These are phyloP conservation scores for Nothophytophthora sp. DNA, from an alignment of 352 stramenopile genomes.

Conservation along the genomic window DNA sequence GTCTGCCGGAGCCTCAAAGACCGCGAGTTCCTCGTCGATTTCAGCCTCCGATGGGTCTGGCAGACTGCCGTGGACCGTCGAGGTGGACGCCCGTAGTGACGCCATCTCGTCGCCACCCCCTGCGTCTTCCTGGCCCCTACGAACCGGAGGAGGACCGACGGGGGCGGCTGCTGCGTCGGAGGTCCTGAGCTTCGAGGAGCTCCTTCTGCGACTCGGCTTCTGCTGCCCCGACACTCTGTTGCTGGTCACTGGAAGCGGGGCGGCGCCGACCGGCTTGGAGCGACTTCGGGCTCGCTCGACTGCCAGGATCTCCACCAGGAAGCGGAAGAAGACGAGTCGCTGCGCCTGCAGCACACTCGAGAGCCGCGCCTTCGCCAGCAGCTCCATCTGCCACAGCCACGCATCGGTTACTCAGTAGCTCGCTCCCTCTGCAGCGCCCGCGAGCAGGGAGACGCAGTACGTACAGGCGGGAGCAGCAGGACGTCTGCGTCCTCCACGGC, in stretches of 20 bases:
- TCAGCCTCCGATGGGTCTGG: constrained; percentile 1
- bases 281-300: constrained; percentile 14
- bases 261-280: constrained; percentile 4
- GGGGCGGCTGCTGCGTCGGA: neutral
- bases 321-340: constrained; percentile 60
- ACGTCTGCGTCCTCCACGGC: constrained; percentile 13
- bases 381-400: constrained; percentile 44
- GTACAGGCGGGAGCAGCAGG: constrained; percentile 37
- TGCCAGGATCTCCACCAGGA: constrained; percentile 41
- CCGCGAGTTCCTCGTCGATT: neutral
- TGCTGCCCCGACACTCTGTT: neutral
- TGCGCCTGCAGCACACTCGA: constrained; percentile 53
- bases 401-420: too few species aligned
- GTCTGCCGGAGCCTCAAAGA: neutral
- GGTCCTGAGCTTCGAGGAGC: neutral
- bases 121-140: neutral
- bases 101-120: neutral
- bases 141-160: too few species aligned
- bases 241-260: too few species aligned
- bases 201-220: constrained; percentile 2
- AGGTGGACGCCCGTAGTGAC: neutral
- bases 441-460: neutral
- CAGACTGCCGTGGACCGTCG: constrained; percentile 11
- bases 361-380: constrained; percentile 32
- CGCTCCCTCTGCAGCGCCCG: too few species aligned